Conservation (phyloP, 495 filamentous ascomycete species). For the Aspergillus leporis region DNA sequence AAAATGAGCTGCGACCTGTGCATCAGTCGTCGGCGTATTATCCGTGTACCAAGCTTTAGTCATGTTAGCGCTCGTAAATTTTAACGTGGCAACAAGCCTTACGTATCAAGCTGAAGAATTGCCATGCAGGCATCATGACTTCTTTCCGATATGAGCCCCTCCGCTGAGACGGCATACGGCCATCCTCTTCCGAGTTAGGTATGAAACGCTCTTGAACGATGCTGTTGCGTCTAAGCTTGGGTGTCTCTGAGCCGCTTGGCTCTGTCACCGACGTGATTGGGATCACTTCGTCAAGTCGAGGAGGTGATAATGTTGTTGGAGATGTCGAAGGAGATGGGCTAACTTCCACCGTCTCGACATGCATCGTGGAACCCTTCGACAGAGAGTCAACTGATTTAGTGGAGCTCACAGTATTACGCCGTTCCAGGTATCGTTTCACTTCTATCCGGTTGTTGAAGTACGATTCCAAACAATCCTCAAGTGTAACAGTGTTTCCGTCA, state of each 20-base stretch:
- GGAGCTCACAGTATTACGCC: constrained; percentile 57
- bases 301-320: constrained; percentile 35
- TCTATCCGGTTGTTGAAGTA: constrained; percentile 97
- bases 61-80: constrained; percentile 36
- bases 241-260: constrained; percentile 22
- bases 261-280: constrained; percentile 37
- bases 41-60: constrained; percentile 62
- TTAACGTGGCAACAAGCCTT: constrained; percentile 25
- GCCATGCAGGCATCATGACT: constrained; percentile 95
- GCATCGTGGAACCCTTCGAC: constrained; percentile 47
- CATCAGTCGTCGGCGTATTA: constrained; percentile 68
- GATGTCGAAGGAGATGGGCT: constrained; percentile 43
- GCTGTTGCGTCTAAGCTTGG: constrained; percentile 50
- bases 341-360: constrained; percentile 64
- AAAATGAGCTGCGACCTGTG: constrained; percentile 72
- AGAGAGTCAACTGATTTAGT: constrained; percentile 52
- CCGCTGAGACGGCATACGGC: constrained; percentile 25
- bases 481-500: constrained; percentile 64
- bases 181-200: constrained; percentile 39
- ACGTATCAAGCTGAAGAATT: constrained; percentile 92
- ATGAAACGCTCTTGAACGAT: constrained; percentile 64
- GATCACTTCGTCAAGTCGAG: constrained; percentile 30
- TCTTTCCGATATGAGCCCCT: constrained; percentile 67
- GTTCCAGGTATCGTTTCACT: constrained; percentile 76
- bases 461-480: constrained; percentile 88